Evolutionary conservation across 495 filamentous ascomycete genomes (phyloP).

Genomic region (Darksidea phi): DNA sequence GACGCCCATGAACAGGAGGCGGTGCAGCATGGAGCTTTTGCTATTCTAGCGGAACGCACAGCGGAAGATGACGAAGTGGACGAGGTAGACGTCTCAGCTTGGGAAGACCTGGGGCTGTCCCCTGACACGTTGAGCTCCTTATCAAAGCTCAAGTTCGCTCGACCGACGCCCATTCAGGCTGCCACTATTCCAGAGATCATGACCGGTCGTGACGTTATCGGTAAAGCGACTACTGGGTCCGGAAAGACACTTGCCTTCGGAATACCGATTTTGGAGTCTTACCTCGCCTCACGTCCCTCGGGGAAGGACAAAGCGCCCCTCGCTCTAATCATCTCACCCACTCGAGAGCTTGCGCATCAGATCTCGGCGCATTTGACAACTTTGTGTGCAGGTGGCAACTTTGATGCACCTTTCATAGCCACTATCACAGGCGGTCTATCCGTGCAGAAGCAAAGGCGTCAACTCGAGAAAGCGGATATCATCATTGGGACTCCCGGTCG

Average conservation of each 20-base stretch:
- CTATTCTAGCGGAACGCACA: constrained; percentile 32
- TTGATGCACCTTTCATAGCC: constrained; percentile 63
- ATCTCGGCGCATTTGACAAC: constrained; percentile 74
- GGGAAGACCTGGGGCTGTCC: constrained; percentile 70
- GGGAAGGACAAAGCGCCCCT: constrained; percentile 54
- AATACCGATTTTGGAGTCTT: constrained; percentile 72
- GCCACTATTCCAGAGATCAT: constrained; percentile 75
- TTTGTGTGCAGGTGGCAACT: constrained; percentile 59
- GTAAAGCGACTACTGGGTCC: constrained; percentile 79
- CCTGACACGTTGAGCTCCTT: constrained; percentile 66
- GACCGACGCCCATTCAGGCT: constrained; percentile 78
- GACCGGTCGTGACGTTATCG: constrained; percentile 71
- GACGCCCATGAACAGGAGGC: not conserved
- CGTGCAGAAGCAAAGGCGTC: constrained; percentile 85
- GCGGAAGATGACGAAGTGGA: constrained; percentile 28
- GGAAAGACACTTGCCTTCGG: constrained; percentile 83
- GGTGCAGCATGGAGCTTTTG: constrained; percentile 19
- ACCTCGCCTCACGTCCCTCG: constrained; percentile 47
- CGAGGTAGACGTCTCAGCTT: constrained; percentile 65
- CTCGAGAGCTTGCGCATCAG: constrained; percentile 90
- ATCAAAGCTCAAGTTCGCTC: constrained; percentile 70
- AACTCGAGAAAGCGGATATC: constrained; percentile 73
- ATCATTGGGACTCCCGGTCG: constrained; percentile 89
- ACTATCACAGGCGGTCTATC: constrained; percentile 89
- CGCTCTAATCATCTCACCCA: constrained; percentile 90